phyloP scores from a whole-genome alignment of 257 asterid species.

The Solanum bukasovii region DNA sequence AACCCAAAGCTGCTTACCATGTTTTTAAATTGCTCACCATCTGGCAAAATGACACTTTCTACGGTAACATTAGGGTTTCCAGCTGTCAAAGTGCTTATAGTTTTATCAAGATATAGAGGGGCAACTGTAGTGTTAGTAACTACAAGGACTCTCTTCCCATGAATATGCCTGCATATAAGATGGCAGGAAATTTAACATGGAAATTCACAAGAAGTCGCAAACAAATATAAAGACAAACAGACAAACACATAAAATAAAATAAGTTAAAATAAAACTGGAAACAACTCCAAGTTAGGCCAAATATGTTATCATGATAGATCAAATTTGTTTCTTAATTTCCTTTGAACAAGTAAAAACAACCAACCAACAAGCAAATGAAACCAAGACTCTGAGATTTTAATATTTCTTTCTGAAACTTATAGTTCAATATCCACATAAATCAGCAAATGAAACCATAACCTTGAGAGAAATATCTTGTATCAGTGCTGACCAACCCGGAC shows the following conservation, averaged over 20 bases:
- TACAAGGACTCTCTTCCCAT: constrained; percentile 89
- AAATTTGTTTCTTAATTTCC: neutral
- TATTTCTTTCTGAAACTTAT: neutral
- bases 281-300: neutral
- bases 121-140: constrained; percentile 92
- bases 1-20: constrained; percentile 47
- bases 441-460: neutral
- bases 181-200: neutral
- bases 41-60: constrained; percentile 88
- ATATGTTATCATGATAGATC: neutral
- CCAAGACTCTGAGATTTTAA: neutral
- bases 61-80: constrained; percentile 73
- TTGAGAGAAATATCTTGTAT: neutral
- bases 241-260: neutral
- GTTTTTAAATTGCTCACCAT: constrained; percentile 84
- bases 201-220: neutral
- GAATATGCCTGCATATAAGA: constrained; percentile 62
- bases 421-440: neutral
- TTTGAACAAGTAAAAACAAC: neutral
- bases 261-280: neutral
- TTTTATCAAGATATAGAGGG: constrained; percentile 77
- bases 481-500: neutral
- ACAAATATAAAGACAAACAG: neutral
- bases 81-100: constrained; percentile 66
- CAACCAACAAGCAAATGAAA: neutral